phyloP scores from a whole-genome alignment of 208 protist genomes.

The Trypanosoma avium region DNA sequence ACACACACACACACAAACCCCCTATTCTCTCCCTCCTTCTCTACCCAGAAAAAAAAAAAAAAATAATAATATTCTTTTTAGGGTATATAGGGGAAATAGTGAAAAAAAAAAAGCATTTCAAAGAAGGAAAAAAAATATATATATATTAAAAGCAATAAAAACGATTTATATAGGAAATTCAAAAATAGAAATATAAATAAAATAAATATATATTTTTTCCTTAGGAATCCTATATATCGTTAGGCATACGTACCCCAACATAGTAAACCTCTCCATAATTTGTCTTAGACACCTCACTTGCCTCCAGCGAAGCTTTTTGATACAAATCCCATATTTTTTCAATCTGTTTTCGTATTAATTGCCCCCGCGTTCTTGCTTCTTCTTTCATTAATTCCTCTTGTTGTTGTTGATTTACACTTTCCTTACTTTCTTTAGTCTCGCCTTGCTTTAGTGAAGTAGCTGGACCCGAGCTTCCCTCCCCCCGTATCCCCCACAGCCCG shows the following conservation, averaged over 20 bases:
- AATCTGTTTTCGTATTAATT: slow-evolving; percentile 22
- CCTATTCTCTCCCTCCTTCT: no score
- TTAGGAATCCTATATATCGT: not conserved
- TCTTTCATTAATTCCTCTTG: not conserved
- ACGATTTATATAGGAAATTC: no score
- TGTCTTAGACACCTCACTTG: slow-evolving; percentile 3
- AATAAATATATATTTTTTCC: not conserved
- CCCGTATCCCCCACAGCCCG: no score
- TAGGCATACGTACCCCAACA: slow-evolving; percentile 14
- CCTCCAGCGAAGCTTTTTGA: slow-evolving; percentile 18
- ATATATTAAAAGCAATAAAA: no score
- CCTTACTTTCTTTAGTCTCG: not conserved
- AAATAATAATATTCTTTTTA: no score
- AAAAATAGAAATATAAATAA: no score
- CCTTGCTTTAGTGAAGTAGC: not conserved
- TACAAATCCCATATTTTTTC: slow-evolving; percentile 21
- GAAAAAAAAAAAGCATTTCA: no score
- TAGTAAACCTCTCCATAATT: slow-evolving; percentile 25
- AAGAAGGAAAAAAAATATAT: no score
- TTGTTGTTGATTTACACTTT: not conserved
- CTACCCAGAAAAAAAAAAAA: no score
- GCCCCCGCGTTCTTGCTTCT: slow-evolving; percentile 1
- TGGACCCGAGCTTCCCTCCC: no score
- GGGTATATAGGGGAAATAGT: no score
- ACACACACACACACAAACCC: not conserved